Base-by-base conservation (phyloP, 768 basidiomycete species). In the Boletales sp. region DNA sequence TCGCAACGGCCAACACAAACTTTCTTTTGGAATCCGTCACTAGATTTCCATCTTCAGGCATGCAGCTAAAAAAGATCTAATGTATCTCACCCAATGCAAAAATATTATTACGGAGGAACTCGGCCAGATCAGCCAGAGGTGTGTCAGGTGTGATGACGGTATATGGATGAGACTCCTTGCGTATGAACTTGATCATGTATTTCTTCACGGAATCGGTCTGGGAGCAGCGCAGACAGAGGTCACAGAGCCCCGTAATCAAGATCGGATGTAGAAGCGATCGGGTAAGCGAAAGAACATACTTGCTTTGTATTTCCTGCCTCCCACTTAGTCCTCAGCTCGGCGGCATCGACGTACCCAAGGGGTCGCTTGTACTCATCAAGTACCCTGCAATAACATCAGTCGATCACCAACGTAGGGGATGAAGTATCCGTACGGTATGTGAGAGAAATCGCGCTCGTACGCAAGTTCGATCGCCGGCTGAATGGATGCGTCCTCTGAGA, bases 381-480 rank as follows among this genome's bases (percentile, higher is more conserved):
- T 0, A 95, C 87, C 2, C 92, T 95, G 43, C 12, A 5, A 31
- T 38, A 37, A 40, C 47, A n/a, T 38, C 1, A 17, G 39, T 35
- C 30, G 8, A 48, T 30, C n/a, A 36, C 12, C 12, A 41, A 27
- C 17, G 37, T 34, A 14, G 47, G 37, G 36, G 41, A 29, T 5
- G 32, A 14, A 37, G 43, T 5, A 32, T 18, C 69, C 72, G 60
- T 59, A 94, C 94, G 94, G 94, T 53, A 95, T 85, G 59, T 94
- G 86, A 15, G 92, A 92, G 69, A 94, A 97, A 64, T 97, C 94
- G 31, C 92, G 83, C 56, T 97, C 94, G 59, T 94, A 95, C 0
- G 93, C 94, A 21, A 87, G 78, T 58, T 91, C 90, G 27, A 95
- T 81, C 2, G 90, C 93, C 19, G 79, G 76, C 9, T 80, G 77